Base-by-base conservation (phyloP, 2,329 filamentous ascomycete species). In the Elsinoe ampelina region DNA sequence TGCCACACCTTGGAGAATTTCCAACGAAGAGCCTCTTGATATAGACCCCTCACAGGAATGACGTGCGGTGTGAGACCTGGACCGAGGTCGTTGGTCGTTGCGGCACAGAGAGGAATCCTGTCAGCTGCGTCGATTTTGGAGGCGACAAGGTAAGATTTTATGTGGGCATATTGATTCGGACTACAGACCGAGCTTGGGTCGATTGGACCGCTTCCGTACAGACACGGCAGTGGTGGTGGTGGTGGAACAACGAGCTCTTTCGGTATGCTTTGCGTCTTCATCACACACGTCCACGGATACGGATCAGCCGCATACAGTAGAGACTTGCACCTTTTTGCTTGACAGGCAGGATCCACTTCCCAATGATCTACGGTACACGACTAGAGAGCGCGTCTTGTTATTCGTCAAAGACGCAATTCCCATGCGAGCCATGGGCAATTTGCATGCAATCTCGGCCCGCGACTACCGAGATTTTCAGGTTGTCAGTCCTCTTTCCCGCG, bases 321-420 rank as follows among this genome's bases (percentile, higher is more conserved):
- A 1, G 17, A 43, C 19, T 43, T 43, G 41, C 41, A 22, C 3
- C 15, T 43, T 43, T 43, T 43, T 17, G 17, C 22, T 50, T 43
- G 41, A 22, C 15, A 20, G 22, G 13, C 8, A 43, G 41, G 17
- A 20, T 43, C 41, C 6, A 35, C 11, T 32, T n/a, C 6, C 10
- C 22, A 34, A 50, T 50, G 20, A 50, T 50, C 32, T n/a, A n/a
- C n/a, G n/a, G n/a, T 15, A 15, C 45, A 35, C 11, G 12, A 15
- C 45, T n/a, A 34, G 45, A 22, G 45, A 32, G 11, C 22, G 19
- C 26, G 13, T 34, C 45, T n/a, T n/a, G n/a, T 22, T 8, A 50
- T 50, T 50, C 45, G 34, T 52, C 48, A 36, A 26, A 52, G 30
- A 38, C 34, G 30, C 48, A 22, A 48, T 48, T 48, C 43, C 15